Base-by-base conservation (phyloP, 257 asterid genomes). In the Phtheirospermum japonicum region DNA sequence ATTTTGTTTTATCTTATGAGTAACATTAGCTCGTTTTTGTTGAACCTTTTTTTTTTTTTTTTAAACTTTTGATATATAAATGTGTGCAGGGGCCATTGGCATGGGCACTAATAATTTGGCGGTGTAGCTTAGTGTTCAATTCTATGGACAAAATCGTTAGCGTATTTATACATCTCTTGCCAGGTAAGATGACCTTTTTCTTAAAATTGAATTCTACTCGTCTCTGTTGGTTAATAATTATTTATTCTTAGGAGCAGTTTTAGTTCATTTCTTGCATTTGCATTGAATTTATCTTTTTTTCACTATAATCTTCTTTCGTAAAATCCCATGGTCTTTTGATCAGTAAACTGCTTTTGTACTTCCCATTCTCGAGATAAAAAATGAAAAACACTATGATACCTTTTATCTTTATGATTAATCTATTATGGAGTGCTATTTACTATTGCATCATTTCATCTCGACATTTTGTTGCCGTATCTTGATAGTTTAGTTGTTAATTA, bases 41-140 rank as follows among this genome's bases (percentile, higher is more conserved):
- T 32, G 4, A 37, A n/a, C n/a, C n/a, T n/a, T n/a, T n/a, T n/a
- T n/a, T n/a, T n/a, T n/a, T n/a, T 46, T 58, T 17, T 48, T 54
- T 34, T 18, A 23, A 19, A n/a, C n/a, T n/a, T n/a, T 43, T 40
- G 59, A 49, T 51, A 13, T 66, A 28, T 53, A 69, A 50, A n/a
- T 65, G 68, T 57, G 55, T 66, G 57, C 82, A 92, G 99, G 99
- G 99, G 18, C 99, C 99, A 4, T 78, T 93, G 77, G 97, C 99
- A 10, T 93, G 99, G 99, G 99, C 99, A 43, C 73, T 89, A 70
- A 89, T 93, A 61, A 81, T 93, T 12, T 93, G 99, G 99, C 81
- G 99, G 2, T 85, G 95, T 72, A 89, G 99, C 85, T 78, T 93
- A 74, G 99, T 93, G 53, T 93, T 93, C 76, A 86, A 85, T 79